Base-by-base conservation (phyloP, 257 asterid genomes). In the Solanum gandarillasii region DNA sequence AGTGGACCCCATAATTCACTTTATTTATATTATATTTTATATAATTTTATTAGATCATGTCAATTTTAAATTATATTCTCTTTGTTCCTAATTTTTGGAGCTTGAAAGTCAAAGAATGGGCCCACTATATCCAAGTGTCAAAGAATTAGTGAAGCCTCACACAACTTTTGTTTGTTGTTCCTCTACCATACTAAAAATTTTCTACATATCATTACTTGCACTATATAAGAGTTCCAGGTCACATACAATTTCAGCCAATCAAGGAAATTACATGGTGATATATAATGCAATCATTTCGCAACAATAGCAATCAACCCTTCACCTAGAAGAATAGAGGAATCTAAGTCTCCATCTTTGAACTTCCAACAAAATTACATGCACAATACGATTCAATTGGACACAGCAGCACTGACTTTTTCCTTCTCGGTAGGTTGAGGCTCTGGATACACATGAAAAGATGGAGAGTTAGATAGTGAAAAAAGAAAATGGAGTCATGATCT, bases 371-470 rank as follows among this genome's bases (percentile, higher is more conserved):
- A 82, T 48, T 31, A 29, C 86, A 82, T 46, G 29, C 43, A 25
- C 68, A 16, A 14, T 84, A 83, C 32, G 67, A 10, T 62, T 89
- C 88, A 91, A 72, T 90, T 89, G 58, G 90, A 91, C 86, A 88
- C 90, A 25, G 90, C 62, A 65, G 89, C 89, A 55, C 78, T 71
- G 70, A 6, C 86, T 74, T 92, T 93, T 87, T 76, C 93, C 92
- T 92, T 93, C 81, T 35, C 91, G 67, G 52, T 23, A 76, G 94
- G 90, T 86, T 89, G 94, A 89, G 94, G 71, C 83, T 87, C 98
- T 95, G 95, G 90, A 86, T 41, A 39, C 52, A 36, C 12, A 2
- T 31, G 68, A 34, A 34, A 73, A 67, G 23, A 39, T 62, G 41
- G 81, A 73, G 76, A 60, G 68, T 39, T 79, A 20, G 75, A 12